Base-by-base conservation (phyloP, 768 basidiomycete species). In the Chiua virens region DNA sequence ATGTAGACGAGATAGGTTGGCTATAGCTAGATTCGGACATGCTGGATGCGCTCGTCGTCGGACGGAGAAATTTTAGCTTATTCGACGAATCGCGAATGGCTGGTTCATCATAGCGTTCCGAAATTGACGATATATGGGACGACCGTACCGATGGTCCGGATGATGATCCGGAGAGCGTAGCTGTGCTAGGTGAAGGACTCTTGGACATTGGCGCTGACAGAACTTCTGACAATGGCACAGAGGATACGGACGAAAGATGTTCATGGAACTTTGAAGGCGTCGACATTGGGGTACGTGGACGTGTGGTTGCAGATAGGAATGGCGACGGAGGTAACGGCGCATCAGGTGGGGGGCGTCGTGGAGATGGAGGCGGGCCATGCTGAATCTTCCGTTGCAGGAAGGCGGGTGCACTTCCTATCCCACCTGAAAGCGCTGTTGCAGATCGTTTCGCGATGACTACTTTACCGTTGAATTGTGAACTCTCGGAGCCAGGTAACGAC, bases 331-430 rank as follows among this genome's bases (percentile, higher is more conserved):
- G 67, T n/a, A 70, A 42, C 7, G 69, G 64, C 17, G 22, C 20
- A 50, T 68, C 69, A 7, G 58, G 69, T 23, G 69, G 67, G 8
- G 62, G 64, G 5, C 52, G 54, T 25, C 60, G 62, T 10, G 67
- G 67, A 4, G 64, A 68, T 5, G 64, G 47, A 25, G 66, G 52
- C 22, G 47, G 48, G 11, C 51, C 58, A 35, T 61, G 47, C 38
- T 66, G 66, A 6, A 68, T 62, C 42, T 51, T 63, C 18, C 67
- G 68, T 27, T 68, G 68, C 37, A 68, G 32, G 42, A 70, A 70
- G 20, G 64, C 59, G 2, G 66, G 55, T 0, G 68, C 44, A 10
- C 28, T 35, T 30, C 50, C 64, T 8, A 53, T 42, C 18, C 54
- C 39, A 41, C 25, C 38, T 21, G 50, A n/a, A 11, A 42, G 28